Conservation (phyloP, 371 early-diverging fungal species). For the Mortierella sp. region DNA sequence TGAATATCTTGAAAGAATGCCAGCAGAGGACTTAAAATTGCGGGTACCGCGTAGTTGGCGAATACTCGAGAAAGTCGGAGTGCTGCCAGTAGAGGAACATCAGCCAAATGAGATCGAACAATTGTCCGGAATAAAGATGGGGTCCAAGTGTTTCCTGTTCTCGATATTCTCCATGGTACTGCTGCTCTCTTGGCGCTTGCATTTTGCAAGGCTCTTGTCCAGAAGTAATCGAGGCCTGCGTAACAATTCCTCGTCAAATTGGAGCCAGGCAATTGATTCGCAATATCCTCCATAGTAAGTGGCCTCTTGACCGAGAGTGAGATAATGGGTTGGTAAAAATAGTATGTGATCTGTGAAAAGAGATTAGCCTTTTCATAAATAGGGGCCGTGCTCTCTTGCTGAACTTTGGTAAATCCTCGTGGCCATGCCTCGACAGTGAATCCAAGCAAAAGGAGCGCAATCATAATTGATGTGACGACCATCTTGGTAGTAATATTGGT, state of each 20-base stretch:
- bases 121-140: constrained; percentile 12
- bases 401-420: constrained; percentile 17
- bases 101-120: not conserved
- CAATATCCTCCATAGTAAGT: constrained; percentile 16
- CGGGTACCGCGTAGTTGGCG: constrained; percentile 13
- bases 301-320: not conserved
- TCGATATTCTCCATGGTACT: not conserved
- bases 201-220: not conserved
- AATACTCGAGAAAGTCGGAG: constrained; percentile 1
- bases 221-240: constrained; percentile 1
- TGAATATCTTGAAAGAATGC: constrained; percentile 28
- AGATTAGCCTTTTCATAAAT: constrained; percentile 41
- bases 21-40: constrained; percentile 18
- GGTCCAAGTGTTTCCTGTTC: not conserved
- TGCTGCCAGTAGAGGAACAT: not conserved
- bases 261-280: not conserved
- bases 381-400: constrained; percentile 4
- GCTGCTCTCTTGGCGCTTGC: constrained; percentile 1
- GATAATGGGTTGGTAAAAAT: constrained; percentile 29
- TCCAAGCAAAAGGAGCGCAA: constrained; percentile 2
- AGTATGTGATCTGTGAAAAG: constrained; percentile 17
- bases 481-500: not conserved
- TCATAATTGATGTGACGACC: not conserved
- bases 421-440: constrained; percentile 39
- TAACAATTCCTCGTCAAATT: not conserved